Percentiles rank a stretch among this genome's conserved stretches.
These are phyloP conservation scores for Hypoxylon intermedium DNA, from an alignment of 495 filamentous ascomycete genomes.

Conservation along the genomic window DNA sequence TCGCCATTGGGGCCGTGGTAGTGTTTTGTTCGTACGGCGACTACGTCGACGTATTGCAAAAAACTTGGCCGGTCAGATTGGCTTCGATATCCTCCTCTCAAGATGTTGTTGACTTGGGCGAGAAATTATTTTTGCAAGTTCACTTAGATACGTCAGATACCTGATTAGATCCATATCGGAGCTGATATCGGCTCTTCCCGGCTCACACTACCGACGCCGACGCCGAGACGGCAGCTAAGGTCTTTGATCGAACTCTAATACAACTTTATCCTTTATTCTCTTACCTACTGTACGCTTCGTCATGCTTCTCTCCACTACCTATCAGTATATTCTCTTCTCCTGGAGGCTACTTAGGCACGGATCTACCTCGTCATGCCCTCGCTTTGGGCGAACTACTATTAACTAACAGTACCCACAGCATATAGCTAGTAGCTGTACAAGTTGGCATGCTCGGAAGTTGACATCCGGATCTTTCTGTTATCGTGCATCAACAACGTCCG, in stretches of 20 bases:
- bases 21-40: not conserved
- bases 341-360: no score
- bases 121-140: constrained; percentile 10
- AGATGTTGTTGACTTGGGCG: not conserved
- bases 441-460: constrained; percentile 11
- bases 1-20: constrained; percentile 15
- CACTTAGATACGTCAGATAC: not conserved
- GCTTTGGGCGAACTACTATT: no score
- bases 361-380: no score
- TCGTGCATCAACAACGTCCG: constrained; percentile 25
- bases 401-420: no score
- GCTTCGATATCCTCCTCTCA: not conserved
- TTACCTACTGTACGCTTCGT: no score
- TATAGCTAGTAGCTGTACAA: constrained; percentile 25
- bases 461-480: constrained; percentile 20
- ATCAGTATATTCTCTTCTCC: no score
- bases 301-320: no score
- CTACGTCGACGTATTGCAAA: not conserved
- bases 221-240: constrained; percentile 1
- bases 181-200: constrained; percentile 2
- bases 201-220: not conserved
- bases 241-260: not conserved
- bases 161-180: constrained; percentile 1
- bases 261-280: no score
- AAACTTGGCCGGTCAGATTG: not conserved